Conservation (phyloP, 805 yeast genomes). For the Candida succiphila region DNA sequence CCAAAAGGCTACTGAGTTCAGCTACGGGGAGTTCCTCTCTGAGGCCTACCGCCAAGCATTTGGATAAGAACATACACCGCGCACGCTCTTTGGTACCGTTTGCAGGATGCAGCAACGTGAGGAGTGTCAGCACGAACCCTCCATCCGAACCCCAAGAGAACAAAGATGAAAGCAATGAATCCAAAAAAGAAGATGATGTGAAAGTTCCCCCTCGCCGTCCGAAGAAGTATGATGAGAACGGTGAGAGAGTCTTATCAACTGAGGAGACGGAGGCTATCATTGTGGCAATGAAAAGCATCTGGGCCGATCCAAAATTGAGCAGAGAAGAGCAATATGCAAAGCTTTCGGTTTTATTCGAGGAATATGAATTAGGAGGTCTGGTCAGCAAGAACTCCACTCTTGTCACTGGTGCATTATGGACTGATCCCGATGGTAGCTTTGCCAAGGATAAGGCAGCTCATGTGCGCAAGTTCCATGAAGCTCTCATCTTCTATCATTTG, state of each 20-base stretch:
- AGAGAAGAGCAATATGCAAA: slow-evolving; percentile 8
- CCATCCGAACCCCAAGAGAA: too few species aligned
- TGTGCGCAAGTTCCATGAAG: slow-evolving; percentile 20
- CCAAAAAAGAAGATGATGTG: too few species aligned
- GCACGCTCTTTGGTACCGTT: too few species aligned
- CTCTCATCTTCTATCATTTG: slow-evolving; percentile 5
- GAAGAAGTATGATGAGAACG: slow-evolving; percentile 14
- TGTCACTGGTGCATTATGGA: slow-evolving; percentile 16
- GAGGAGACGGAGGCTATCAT: slow-evolving; percentile 17
- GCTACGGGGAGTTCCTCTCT: too few species aligned
- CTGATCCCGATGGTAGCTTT: slow-evolving; percentile 11
- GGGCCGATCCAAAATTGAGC: slow-evolving; percentile 13
- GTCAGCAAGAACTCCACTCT: slow-evolving; percentile 19
- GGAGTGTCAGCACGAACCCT: too few species aligned
- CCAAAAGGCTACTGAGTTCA: too few species aligned
- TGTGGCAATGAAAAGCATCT: slow-evolving; percentile 14
- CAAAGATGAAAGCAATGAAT: too few species aligned
- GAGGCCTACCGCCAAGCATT: too few species aligned
- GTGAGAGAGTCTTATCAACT: slow-evolving; percentile 16
- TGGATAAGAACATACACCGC: too few species aligned
- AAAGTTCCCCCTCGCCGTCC: too few species aligned
- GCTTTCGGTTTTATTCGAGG: slow-evolving; percentile 12
- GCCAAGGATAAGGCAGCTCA: slow-evolving; percentile 21
- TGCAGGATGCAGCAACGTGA: too few species aligned
- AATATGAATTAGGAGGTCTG: slow-evolving; percentile 22